Evolutionary conservation across 805 yeast genomes (phyloP).

Genomic region (Wickerhamiella sorbophila): DNA sequence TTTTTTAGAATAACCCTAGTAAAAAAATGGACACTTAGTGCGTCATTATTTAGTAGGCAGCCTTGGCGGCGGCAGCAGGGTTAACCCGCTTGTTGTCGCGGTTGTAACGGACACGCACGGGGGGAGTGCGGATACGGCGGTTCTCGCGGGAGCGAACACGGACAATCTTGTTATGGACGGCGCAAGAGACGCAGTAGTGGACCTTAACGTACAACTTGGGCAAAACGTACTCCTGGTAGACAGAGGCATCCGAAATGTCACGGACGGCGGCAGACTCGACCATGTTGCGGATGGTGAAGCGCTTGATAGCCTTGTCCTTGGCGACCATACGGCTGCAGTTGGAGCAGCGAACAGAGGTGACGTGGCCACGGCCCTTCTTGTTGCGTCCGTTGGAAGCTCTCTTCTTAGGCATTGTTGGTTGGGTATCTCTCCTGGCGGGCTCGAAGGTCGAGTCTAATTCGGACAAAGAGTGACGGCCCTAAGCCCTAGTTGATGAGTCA

Average conservation of each 20-base stretch:
- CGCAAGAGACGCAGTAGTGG: slow-evolving; percentile 99
- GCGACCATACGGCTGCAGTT: slow-evolving; percentile 99
- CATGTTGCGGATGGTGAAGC: slow-evolving; percentile 99
- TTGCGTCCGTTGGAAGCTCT: slow-evolving; percentile 99
- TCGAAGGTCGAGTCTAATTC: not conserved
- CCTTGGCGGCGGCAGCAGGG: slow-evolving; percentile 83
- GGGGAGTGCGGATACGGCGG: slow-evolving; percentile 98
- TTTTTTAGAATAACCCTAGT: not conserved
- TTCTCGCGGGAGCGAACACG: slow-evolving; percentile 99
- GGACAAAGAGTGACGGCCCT: not conserved
- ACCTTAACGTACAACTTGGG: slow-evolving; percentile 99
- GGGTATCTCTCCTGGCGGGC: not conserved
- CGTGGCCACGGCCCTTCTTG: slow-evolving; percentile 99
- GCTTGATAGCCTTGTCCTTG: slow-evolving; percentile 99
- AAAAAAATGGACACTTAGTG: not conserved
- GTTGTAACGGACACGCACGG: slow-evolving; percentile 97
- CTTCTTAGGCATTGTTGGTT: slow-evolving; percentile 91
- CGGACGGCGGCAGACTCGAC: slow-evolving; percentile 99
- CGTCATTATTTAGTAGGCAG: slow-evolving; percentile 1
- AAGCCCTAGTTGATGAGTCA: not conserved
- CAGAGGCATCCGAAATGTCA: slow-evolving; percentile 99
- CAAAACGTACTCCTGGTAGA: slow-evolving; percentile 96
- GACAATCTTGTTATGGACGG: slow-evolving; percentile 99
- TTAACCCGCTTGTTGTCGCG: slow-evolving; percentile 81
- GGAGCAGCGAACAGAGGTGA: slow-evolving; percentile 98